Percentiles rank a stretch among this genome's conserved stretches.
phyloP scores from a whole-genome alignment of 2,329 filamentous ascomycete genomes.

The Hymenoscyphus fraxineus region DNA sequence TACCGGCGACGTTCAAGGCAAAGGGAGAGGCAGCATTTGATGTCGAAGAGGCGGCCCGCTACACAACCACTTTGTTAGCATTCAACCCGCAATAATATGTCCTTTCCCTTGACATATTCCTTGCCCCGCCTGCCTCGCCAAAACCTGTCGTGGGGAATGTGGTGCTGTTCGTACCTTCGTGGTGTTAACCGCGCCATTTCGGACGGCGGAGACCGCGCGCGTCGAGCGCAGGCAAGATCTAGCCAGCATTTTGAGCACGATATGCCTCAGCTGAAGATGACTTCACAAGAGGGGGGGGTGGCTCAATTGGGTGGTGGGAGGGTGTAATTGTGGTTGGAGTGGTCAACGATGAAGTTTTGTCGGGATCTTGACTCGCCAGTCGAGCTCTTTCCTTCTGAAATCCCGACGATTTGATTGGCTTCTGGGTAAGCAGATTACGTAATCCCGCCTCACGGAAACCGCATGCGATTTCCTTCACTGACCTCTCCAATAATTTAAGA shows the following conservation, averaged over 20 bases:
- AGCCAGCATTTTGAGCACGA: slow-evolving; percentile 73
- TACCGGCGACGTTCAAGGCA: slow-evolving; percentile 81
- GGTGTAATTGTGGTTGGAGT: slow-evolving; percentile 21
- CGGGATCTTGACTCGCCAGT: slow-evolving; percentile 11
- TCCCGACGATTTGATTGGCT: not conserved
- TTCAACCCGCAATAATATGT: slow-evolving; percentile 11
- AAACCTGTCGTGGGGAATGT: not conserved
- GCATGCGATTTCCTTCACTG: too few relatives aligned
- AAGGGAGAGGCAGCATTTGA: slow-evolving; percentile 69
- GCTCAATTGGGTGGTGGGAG: slow-evolving; percentile 33
- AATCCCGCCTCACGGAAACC: too few relatives aligned
- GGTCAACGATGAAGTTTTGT: slow-evolving; percentile 17
- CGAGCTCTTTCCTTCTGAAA: not conserved
- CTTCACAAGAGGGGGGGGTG: slow-evolving; percentile 26
- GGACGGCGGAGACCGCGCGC: slow-evolving; percentile 76
- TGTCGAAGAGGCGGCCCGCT: slow-evolving; percentile 66
- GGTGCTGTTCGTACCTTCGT: slow-evolving; percentile 62
- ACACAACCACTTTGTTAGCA: slow-evolving; percentile 39
- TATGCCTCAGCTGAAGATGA: slow-evolving; percentile 33
- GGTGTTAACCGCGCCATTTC: slow-evolving; percentile 68
- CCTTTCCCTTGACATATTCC: not conserved
- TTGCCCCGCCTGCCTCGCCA: slow-evolving; percentile 25
- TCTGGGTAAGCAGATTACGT: too few relatives aligned
- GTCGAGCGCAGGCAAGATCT: slow-evolving; percentile 85
- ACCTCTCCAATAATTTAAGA: not conserved